Base-by-base conservation (phyloP, 768 basidiomycete species). In the Gautieria morchelliformis region DNA sequence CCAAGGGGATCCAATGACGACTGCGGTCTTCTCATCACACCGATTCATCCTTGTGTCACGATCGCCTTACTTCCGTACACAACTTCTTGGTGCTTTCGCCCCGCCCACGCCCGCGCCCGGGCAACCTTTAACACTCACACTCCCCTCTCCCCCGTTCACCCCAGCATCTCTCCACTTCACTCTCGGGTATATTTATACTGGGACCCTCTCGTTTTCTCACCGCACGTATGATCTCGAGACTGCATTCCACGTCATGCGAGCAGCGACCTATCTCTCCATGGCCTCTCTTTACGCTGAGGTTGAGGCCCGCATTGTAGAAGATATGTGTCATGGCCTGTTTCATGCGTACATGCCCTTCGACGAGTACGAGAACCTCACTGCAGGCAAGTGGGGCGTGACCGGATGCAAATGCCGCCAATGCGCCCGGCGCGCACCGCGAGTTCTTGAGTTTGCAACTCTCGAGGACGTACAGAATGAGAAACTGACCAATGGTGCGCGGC, bases 91-190 rank as follows among this genome's bases (percentile, higher is more conserved):
- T 0, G 90, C 87, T 79, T 71, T 71, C 9, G 70, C 79, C 51
- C 59, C 63, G 5, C 69, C 69, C 35, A 53, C 66, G 11, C 67
- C 76, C 4, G 51, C 64, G 42, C 60, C 65, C 2, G 63, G 63
- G 12, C 83, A 84, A 57, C 79, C 79, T 0, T 68, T 81, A 0
- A 83, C 79, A 0, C 71, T 96, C 11, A 82, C 77, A 0, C 79
- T 97, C 5, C 91, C 90, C 1, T 91, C 87, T 0, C 93, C 95
- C 0, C 93, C 94, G 0, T 98, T 98, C 70, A 95, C 95, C 0
- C 91, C 94, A 0, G 88, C 94, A 1, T 89, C 93, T 0, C 76
- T 96, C 5, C 91, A 95, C 67, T 97, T 97, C 68, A 91, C 91
- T 40, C 80, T 97, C 48, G 93, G 93, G 3, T 97, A 87, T 71